These are phyloP conservation scores for Gaillardinia entomophila DNA, from an alignment of 805 yeast species.

Conservation along the genomic window DNA sequence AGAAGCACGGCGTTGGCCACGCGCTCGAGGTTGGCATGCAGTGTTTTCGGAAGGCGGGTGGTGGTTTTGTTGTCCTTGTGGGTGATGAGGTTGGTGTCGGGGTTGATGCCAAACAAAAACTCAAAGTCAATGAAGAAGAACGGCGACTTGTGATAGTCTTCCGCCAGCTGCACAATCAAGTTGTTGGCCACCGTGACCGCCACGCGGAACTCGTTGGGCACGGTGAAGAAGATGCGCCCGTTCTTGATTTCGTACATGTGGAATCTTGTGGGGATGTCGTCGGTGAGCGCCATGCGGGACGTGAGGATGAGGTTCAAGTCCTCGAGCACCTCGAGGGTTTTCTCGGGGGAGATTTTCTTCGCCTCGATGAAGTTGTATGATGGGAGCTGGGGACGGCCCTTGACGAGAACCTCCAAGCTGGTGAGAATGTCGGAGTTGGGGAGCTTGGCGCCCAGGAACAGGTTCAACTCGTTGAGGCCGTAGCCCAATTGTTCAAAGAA, in stretches of 20 bases:
- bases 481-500: constrained; percentile 55
- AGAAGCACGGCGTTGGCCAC: constrained; percentile 49
- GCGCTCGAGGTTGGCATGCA: constrained; percentile 44
- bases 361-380: constrained; percentile 52
- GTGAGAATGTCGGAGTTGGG: constrained; percentile 90
- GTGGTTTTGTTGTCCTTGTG: constrained; percentile 18
- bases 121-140: constrained; percentile 75
- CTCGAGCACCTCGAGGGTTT: constrained; percentile 54
- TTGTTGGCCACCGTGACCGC: constrained; percentile 67
- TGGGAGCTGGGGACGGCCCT: constrained; percentile 72
- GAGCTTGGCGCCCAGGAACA: constrained; percentile 80
- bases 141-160: constrained; percentile 46
- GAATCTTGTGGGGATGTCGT: constrained; percentile 60
- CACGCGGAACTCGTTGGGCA: constrained; percentile 57
- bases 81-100: constrained; percentile 26
- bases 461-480: constrained; percentile 63
- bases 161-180: constrained; percentile 41
- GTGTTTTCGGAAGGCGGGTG: constrained; percentile 25
- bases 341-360: constrained; percentile 45
- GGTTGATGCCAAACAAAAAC: constrained; percentile 49
- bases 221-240: constrained; percentile 68
- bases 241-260: constrained; percentile 56
- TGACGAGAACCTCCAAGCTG: constrained; percentile 74
- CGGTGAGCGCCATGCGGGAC: constrained; percentile 64
- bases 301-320: constrained; percentile 71